phyloP scores from a whole-genome alignment of 441 rosid genomes.

The Macaranga tanarius region DNA sequence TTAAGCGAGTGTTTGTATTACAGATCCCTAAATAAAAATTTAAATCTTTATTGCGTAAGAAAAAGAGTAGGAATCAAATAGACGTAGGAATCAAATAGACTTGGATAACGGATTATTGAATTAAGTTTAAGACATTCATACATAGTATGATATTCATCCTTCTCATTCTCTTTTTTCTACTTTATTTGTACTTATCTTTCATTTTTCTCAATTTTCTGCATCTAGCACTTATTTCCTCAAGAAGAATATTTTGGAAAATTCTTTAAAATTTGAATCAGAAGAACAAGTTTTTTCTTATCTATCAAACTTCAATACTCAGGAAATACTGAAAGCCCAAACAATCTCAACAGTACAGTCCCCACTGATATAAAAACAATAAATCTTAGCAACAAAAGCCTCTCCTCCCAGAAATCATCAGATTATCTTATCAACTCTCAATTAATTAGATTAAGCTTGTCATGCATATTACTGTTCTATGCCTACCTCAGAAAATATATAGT shows the following conservation, averaged over 20 bases:
- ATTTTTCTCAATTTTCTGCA: background rate
- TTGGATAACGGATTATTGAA: background rate
- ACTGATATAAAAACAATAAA: background rate
- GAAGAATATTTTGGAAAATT: background rate
- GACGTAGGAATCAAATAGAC: background rate
- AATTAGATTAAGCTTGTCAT: background rate
- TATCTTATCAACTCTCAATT: background rate
- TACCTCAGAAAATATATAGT: background rate
- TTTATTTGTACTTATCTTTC: background rate
- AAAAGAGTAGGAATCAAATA: background rate
- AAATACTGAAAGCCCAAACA: too few species aligned
- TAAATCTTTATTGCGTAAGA: background rate
- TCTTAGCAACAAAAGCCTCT: background rate
- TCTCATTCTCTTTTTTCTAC: background rate
- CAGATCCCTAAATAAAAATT: background rate
- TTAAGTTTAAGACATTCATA: background rate
- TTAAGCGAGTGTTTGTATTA: background rate
- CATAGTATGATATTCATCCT: background rate
- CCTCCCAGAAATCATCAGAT: background rate
- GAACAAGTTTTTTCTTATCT: background rate
- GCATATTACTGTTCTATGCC: background rate
- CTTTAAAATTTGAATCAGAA: background rate
- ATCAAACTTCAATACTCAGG: too few species aligned
- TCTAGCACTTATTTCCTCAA: background rate
- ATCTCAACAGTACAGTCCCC: background rate